Percentiles rank a stretch among this genome's conserved stretches.
Conservation (phyloP, 805 yeast genomes). For the Brettanomyces nanus region DNA sequence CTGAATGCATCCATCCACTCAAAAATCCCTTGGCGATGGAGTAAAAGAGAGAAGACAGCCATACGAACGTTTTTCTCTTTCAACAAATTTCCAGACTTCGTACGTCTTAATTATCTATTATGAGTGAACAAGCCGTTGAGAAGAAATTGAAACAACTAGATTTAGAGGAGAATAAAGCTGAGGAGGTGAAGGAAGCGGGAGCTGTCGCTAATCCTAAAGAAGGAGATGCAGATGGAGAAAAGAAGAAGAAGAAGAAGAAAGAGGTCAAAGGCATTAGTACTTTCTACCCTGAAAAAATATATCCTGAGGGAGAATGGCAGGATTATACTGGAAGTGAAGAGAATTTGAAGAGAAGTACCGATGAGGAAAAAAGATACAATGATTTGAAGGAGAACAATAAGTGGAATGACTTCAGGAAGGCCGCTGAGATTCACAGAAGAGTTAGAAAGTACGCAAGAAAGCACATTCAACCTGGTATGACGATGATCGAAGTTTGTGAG, state of each 20-base stretch:
- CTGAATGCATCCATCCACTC: too few relatives aligned
- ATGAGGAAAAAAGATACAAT: slow-evolving; percentile 76
- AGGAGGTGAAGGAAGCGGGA: not conserved
- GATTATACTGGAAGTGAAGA: slow-evolving; percentile 59
- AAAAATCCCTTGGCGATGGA: too few relatives aligned
- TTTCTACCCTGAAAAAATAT: slow-evolving; percentile 61
- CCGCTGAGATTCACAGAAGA: slow-evolving; percentile 91
- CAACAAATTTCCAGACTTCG: too few relatives aligned
- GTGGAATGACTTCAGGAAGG: slow-evolving; percentile 90
- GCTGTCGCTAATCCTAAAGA: not conserved
- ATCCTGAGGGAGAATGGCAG: slow-evolving; percentile 83
- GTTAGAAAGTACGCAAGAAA: slow-evolving; percentile 75
- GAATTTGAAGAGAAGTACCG: slow-evolving; percentile 65
- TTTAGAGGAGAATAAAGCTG: not conserved
- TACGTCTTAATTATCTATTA: not conserved
- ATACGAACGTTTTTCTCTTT: not conserved
- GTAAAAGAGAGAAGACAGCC: too few relatives aligned
- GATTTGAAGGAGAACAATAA: slow-evolving; percentile 54
- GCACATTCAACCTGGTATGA: slow-evolving; percentile 81
- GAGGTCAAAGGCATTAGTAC: slow-evolving; percentile 55
- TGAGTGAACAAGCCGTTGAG: slow-evolving; percentile 5
- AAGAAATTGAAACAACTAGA: not conserved
- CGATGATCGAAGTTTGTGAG: slow-evolving; percentile 84
- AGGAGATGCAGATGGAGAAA: slow-evolving; percentile 13
- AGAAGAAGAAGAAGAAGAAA: slow-evolving; percentile 49